Percentiles rank a stretch among this genome's conserved stretches.
Conservation (phyloP, 768 basidiomycete species). For the Boletus rubroflammeus region DNA sequence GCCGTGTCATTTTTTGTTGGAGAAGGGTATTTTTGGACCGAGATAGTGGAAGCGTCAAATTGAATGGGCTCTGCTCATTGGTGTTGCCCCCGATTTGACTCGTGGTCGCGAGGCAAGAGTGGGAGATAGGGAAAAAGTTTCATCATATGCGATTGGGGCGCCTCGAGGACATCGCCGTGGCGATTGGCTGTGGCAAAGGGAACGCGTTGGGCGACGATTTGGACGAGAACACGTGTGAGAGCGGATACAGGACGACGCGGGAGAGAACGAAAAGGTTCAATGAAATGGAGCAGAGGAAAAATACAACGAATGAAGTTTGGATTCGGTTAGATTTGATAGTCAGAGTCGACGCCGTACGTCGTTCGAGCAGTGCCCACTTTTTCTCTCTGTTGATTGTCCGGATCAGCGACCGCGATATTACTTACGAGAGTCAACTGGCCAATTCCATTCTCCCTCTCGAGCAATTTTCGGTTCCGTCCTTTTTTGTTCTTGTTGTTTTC, state of each 20-base stretch:
- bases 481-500: background rate
- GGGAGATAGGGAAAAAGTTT: background rate
- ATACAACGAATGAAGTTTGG: background rate
- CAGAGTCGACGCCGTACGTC: background rate
- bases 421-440: background rate
- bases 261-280: background rate
- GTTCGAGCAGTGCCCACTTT: background rate
- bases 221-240: background rate
- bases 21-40: constrained; percentile 1
- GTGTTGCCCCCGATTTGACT: constrained; percentile 2
- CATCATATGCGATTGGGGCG: background rate
- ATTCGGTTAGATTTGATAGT: background rate
- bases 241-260: background rate
- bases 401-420: background rate
- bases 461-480: constrained; percentile 16
- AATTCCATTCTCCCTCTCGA: background rate
- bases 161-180: constrained; percentile 4
- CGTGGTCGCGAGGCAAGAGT: constrained; percentile 3
- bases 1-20: background rate
- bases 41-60: background rate
- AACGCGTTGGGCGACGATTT: background rate
- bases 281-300: background rate
- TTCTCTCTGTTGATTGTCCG: background rate
- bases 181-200: background rate
- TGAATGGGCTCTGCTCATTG: constrained; percentile 1